These are phyloP conservation scores for Mortierella hygrophila DNA, from an alignment of 192 early-diverging fungal species.

Conservation along the genomic window DNA sequence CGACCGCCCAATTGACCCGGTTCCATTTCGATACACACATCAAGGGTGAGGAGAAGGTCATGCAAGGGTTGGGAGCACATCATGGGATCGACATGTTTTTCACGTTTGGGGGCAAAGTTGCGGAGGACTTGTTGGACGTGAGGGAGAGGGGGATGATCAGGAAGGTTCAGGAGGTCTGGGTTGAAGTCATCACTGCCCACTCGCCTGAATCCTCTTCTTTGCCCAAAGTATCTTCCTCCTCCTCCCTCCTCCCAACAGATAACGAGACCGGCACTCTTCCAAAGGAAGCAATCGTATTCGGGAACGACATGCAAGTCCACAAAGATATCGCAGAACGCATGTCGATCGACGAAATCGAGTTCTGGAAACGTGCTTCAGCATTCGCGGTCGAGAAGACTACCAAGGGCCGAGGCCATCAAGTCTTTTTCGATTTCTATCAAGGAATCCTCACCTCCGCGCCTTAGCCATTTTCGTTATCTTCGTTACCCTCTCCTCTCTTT, in stretches of 20 bases:
- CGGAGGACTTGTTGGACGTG: background rate
- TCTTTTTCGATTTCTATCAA: background rate
- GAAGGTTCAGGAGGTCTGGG: constrained; percentile 10
- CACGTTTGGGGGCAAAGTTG: background rate
- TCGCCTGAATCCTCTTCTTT: background rate
- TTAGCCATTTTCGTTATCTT: too few species aligned
- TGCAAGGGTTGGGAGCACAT: background rate
- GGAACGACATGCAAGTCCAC: constrained; percentile 1
- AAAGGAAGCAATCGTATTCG: constrained; percentile 16
- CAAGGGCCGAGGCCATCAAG: background rate
- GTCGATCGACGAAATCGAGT: background rate
- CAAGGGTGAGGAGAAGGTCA: background rate
- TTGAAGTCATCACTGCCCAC: constrained; percentile 1
- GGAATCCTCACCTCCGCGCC: background rate
- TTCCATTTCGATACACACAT: constrained; percentile 11
- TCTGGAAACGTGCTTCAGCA: constrained; percentile 12
- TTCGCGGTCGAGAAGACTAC: background rate
- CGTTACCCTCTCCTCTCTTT: too few species aligned
- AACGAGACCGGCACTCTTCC: background rate
- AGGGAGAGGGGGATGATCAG: background rate
- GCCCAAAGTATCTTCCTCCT: background rate
- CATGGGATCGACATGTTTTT: constrained; percentile 15
- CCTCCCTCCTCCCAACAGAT: too few species aligned
- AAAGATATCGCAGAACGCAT: constrained; percentile 1
- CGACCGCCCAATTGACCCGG: constrained; percentile 1